phyloP scores from a whole-genome alignment of 179 eudicot genomes.

The Patellifolia procumbens region DNA sequence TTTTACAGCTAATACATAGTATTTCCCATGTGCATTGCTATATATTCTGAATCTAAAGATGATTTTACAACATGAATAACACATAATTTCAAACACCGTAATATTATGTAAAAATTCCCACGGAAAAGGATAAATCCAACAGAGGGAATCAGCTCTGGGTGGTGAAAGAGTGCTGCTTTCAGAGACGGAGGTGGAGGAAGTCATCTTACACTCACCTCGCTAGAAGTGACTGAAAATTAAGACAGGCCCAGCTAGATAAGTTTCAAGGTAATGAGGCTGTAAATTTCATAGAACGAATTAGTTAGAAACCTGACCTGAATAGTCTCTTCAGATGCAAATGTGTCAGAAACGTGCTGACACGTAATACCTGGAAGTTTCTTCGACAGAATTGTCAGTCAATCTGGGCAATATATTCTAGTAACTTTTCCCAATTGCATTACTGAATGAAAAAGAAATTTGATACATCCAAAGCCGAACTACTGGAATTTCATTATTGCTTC shows the following conservation, averaged over 20 bases:
- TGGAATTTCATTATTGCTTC: background rate
- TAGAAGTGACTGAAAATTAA: background rate
- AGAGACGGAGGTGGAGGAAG: background rate
- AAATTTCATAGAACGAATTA: background rate
- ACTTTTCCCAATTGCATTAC: conserved; percentile 3
- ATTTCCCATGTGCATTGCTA: background rate
- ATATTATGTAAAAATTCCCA: background rate
- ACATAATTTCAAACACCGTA: background rate
- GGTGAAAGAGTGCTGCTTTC: background rate
- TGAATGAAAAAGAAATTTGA: background rate
- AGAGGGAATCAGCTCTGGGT: background rate
- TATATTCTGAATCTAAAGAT: background rate
- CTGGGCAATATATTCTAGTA: background rate
- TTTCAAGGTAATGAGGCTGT: background rate
- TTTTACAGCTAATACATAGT: background rate
- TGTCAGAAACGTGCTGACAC: background rate
- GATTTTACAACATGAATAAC: background rate
- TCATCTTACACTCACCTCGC: background rate
- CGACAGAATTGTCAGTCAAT: background rate
- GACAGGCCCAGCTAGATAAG: background rate
- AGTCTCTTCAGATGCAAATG: no score
- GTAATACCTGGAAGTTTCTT: background rate
- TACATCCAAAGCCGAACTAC: background rate
- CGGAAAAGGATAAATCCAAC: background rate
- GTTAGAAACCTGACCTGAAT: conserved; percentile 14